Evolutionary conservation across 345 rosid genomes (phyloP), one percentile per base, ranked within the genome.

Genomic region (Hypericum perforatum): DNA sequence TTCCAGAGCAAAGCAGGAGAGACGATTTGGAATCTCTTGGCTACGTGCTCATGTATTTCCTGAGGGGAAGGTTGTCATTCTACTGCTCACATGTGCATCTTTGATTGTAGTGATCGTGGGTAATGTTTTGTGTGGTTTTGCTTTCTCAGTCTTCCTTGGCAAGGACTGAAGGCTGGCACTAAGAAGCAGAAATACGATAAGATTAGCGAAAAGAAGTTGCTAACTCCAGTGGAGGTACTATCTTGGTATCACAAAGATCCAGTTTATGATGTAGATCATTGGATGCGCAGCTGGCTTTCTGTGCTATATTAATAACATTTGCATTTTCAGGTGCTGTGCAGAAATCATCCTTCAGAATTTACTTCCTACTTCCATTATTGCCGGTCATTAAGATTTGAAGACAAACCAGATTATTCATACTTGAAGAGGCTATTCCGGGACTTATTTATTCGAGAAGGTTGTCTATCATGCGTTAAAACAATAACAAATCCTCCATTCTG

Each of bases 21-120:
- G 50, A 46, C 8, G 50, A 46, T 46, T 46, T 46, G 22, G 50
- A 46, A 14, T 46, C 50, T 46, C 50, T 46, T 46, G 50, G 50
- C 8, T 46, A 46, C 22, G 50, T 46, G 16, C 50, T 46, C 15
- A 46, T 46, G 50, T 46, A 46, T 46, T 46, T 46, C 50, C 9
- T 46, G 10, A 16, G 50, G 6, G 50, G 50, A 46, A 46, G 50
- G 50, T 9, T 8, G 11, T 42, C 9, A 9, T n/a, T 42, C 45
- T 8, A 9, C 3, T 9, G 12, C 45, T 42, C 32, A 22, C 32
- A 22, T 22, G 32, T 22, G 32, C 32, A 22, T 22, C 32, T 22
- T 22, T 22, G 4, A 1, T 1, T 22, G 32, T 22, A 22, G 32
- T 22, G 32, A 4, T 22, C 32, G 4, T 22, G 32, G 32, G 32